phyloP scores from a whole-genome alignment of 148 eudicot genomes.

The Diospyros kaki region DNA sequence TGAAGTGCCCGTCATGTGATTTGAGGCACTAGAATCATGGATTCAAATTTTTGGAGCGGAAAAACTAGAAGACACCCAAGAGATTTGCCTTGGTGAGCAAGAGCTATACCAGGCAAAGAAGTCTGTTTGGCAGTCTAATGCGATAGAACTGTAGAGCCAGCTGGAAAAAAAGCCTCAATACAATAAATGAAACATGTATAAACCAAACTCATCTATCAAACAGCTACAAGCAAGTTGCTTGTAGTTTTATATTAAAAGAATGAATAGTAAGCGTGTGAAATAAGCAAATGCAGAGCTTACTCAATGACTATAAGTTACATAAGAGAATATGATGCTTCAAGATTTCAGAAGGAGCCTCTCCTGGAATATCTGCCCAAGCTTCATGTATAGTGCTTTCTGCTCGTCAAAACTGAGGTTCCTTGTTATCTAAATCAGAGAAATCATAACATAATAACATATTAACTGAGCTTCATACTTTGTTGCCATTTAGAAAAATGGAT shows the following conservation, averaged over 20 bases:
- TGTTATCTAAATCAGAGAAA: conserved; percentile 37
- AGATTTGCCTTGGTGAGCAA: too few relatives aligned
- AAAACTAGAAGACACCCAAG: too few relatives aligned
- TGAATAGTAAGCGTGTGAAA: neutral
- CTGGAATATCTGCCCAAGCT: conserved; percentile 46
- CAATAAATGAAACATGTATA: neutral
- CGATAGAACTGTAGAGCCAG: too few relatives aligned
- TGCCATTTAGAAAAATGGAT: neutral
- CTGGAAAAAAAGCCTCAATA: neutral
- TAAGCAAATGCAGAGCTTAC: too few relatives aligned
- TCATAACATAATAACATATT: neutral
- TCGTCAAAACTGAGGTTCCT: conserved; percentile 58
- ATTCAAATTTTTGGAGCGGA: too few relatives aligned
- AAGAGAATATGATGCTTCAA: conserved; percentile 5
- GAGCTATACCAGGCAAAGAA: too few relatives aligned
- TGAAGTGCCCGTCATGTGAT: too few relatives aligned
- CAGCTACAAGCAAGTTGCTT: neutral
- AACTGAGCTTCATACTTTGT: neutral
- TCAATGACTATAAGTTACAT: neutral
- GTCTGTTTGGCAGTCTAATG: too few relatives aligned
- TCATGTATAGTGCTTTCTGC: conserved; percentile 44
- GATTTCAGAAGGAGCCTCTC: conserved; percentile 29
- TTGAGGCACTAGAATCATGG: too few relatives aligned
- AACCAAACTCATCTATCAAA: neutral
- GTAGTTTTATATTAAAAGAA: neutral